Conservation (phyloP, 805 yeast genomes). For the Schwanniomyces vanrijiae region DNA sequence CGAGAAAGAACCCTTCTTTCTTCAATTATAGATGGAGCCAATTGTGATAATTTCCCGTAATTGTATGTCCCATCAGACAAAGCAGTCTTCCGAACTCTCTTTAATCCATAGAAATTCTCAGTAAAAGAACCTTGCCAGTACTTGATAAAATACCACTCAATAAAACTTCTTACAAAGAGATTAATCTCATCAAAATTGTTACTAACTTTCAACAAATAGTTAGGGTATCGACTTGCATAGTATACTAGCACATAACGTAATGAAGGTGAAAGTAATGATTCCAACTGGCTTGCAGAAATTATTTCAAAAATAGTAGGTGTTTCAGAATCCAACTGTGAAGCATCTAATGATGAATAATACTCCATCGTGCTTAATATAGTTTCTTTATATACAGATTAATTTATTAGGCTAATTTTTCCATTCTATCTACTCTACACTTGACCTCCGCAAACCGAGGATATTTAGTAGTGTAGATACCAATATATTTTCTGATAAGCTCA, state of each 20-base stretch:
- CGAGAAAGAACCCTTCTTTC: conserved; percentile 50
- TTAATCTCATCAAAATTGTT: conserved; percentile 79
- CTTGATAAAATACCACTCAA: conserved; percentile 71
- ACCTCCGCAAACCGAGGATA: conserved; percentile 6
- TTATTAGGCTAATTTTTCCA: too few relatives aligned
- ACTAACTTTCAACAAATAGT: conserved; percentile 57
- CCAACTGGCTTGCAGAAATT: conserved; percentile 77
- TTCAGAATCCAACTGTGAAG: conserved; percentile 69
- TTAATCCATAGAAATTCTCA: conserved; percentile 89
- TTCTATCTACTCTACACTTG: too few relatives aligned
- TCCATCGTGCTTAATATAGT: conserved; percentile 64
- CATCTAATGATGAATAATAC: conserved; percentile 76
- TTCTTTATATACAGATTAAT: too few relatives aligned
- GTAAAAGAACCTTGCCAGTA: conserved; percentile 85
- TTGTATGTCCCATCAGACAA: conserved; percentile 28
- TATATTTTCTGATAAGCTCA: neutral
- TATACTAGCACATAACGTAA: conserved; percentile 76
- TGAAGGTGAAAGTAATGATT: conserved; percentile 77
- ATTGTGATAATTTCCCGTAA: conserved; percentile 32
- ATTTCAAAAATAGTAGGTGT: conserved; percentile 89
- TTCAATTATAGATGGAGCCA: conserved; percentile 46
- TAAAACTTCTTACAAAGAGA: conserved; percentile 52
- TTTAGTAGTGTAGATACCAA: neutral
- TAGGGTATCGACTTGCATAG: conserved; percentile 78
- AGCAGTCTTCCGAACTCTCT: conserved; percentile 50